A percentile compares a stretch with the other conserved stretches of the same genome.
These are phyloP conservation scores for Aspergillus pseudoviridinutans DNA, from an alignment of 2,329 filamentous ascomycete species.

Conservation along the genomic window DNA sequence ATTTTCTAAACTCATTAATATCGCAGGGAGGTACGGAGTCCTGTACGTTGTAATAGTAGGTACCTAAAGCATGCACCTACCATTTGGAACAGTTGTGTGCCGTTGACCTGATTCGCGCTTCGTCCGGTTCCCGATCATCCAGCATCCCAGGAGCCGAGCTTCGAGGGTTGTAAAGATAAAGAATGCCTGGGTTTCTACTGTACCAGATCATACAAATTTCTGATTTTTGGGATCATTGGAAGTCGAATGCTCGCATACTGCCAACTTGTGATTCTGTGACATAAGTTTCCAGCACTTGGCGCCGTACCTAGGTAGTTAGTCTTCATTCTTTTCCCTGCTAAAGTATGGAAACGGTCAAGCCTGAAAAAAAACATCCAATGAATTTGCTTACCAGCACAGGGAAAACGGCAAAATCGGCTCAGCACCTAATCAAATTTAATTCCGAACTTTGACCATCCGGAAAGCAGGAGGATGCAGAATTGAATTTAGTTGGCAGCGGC, in stretches of 20 bases:
- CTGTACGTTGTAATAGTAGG: not conserved
- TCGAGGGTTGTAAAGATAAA: not conserved
- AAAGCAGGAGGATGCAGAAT: slow-evolving; percentile 8
- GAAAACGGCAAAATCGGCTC: slow-evolving; percentile 17
- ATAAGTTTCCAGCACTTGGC: not conserved
- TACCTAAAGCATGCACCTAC: slow-evolving; percentile 2
- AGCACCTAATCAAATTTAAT: slow-evolving; percentile 12
- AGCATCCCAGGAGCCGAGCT: slow-evolving; percentile 11
- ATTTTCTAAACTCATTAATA: not conserved
- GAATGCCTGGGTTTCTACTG: not conserved
- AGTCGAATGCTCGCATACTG: not conserved
- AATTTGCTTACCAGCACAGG: slow-evolving; percentile 6
- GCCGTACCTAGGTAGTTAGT: not conserved
- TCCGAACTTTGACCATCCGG: slow-evolving; percentile 19
- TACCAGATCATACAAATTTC: not conserved
- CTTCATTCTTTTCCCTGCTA: slow-evolving; percentile 7
- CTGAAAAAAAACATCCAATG: slow-evolving; percentile 8
- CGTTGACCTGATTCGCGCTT: slow-evolving; percentile 20
- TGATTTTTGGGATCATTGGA: too few relatives aligned
- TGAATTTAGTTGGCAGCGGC: slow-evolving; percentile 21
- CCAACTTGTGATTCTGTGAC: not conserved
- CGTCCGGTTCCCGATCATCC: slow-evolving; percentile 14
- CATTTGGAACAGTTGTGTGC: slow-evolving; percentile 16
- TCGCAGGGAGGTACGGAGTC: not conserved
- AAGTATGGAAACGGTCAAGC: slow-evolving; percentile 6